These are phyloP conservation scores for Fallopia convolvulus DNA, from an alignment of 148 eudicot genomes.

Conservation along the genomic window DNA sequence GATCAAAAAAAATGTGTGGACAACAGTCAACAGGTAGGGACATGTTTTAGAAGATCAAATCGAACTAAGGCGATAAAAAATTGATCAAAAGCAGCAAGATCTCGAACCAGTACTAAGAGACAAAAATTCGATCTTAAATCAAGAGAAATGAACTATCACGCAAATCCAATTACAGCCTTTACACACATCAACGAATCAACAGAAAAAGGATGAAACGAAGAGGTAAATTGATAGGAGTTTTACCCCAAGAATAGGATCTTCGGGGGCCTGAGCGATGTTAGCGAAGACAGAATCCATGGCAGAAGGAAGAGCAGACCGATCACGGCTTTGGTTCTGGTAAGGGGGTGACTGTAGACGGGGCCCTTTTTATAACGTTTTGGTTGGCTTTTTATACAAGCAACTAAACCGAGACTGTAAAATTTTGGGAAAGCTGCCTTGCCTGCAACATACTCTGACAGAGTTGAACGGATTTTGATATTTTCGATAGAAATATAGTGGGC, in stretches of 20 bases:
- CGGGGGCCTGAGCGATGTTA: conserved; percentile 55
- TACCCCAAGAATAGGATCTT: conserved; percentile 78
- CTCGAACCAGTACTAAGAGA: background rate
- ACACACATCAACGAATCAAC: background rate
- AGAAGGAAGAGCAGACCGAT: background rate
- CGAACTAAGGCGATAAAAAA: background rate
- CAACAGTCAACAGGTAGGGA: background rate
- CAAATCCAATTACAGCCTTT: background rate
- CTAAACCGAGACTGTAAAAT: background rate
- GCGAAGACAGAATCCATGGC: conserved; percentile 48
- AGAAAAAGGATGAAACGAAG: background rate
- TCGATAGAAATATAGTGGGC: background rate
- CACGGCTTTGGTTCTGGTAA: background rate
- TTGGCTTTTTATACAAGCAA: conserved; percentile 10
- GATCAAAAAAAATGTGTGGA: background rate
- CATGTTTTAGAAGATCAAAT: background rate
- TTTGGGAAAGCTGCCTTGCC: background rate
- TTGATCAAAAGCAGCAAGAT: background rate
- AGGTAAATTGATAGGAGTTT: background rate
- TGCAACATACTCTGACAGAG: background rate
- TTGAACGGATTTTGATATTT: background rate
- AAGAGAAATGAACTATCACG: background rate
- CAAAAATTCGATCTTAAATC: background rate
- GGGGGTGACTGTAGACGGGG: too few species aligned
- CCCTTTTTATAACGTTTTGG: background rate